Conservation (phyloP, 805 yeast genomes). For the Vanderwaltozyma polyspora region DNA sequence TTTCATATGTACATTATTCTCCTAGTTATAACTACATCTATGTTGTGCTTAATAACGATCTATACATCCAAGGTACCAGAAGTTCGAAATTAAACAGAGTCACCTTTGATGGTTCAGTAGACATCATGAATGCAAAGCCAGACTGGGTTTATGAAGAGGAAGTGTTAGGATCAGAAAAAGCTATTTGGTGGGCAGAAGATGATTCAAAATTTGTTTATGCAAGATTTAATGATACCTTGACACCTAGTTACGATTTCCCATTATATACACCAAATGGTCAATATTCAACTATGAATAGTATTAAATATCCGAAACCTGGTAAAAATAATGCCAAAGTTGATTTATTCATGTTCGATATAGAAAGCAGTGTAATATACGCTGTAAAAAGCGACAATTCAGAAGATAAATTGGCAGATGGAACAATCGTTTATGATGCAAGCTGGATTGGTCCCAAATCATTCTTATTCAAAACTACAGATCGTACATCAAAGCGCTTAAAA, state of each 20-base stretch:
- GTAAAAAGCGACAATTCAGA: slow-evolving; percentile 16
- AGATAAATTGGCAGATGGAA: slow-evolving; percentile 29
- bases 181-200: slow-evolving; percentile 67
- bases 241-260: slow-evolving; percentile 41
- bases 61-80: slow-evolving; percentile 36
- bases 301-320: slow-evolving; percentile 72
- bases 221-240: slow-evolving; percentile 48
- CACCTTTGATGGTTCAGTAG: slow-evolving; percentile 39
- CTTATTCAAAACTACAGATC: slow-evolving; percentile 49
- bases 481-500: slow-evolving; percentile 47
- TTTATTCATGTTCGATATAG: slow-evolving; percentile 34
- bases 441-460: slow-evolving; percentile 46
- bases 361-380: slow-evolving; percentile 12
- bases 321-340: slow-evolving; percentile 44
- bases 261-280: slow-evolving; percentile 32
- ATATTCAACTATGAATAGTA: slow-evolving; percentile 36
- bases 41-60: slow-evolving; percentile 44
- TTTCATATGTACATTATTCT: slow-evolving; percentile 46
- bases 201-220: slow-evolving; percentile 46
- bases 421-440: slow-evolving; percentile 46
- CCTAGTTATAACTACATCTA: slow-evolving; percentile 47
- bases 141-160: slow-evolving; percentile 87
- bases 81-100: slow-evolving; percentile 8
- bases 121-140: slow-evolving; percentile 55
- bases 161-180: slow-evolving; percentile 44